Evolutionary conservation across 2,329 filamentous ascomycete species (phyloP).

Genomic region (Calonectria ilicicola): DNA sequence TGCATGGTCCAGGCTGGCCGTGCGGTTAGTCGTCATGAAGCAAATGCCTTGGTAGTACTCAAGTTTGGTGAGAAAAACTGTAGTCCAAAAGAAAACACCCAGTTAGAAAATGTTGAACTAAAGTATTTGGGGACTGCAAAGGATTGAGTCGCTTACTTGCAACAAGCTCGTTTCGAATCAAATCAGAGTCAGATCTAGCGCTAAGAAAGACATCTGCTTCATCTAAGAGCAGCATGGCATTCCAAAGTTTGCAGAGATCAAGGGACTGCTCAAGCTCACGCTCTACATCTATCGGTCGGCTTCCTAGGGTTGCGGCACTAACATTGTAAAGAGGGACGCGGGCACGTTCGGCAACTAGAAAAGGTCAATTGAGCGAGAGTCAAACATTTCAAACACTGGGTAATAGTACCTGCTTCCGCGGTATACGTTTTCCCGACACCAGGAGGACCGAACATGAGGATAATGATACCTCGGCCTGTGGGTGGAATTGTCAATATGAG

Average conservation of each 20-base stretch:
- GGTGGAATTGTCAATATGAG: neutral
- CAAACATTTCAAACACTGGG: neutral
- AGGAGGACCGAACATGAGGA: slow-evolving; percentile 44
- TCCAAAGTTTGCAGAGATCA: slow-evolving; percentile 34
- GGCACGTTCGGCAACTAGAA: slow-evolving; percentile 16
- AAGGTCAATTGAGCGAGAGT: neutral
- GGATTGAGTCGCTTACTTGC: slow-evolving; percentile 18
- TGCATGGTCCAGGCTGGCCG: slow-evolving; percentile 56
- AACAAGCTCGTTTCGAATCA: slow-evolving; percentile 36
- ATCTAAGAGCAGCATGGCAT: slow-evolving; percentile 37
- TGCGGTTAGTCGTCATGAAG: slow-evolving; percentile 59
- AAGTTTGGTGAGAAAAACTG: slow-evolving; percentile 53
- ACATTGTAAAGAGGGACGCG: slow-evolving; percentile 29
- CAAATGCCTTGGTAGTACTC: slow-evolving; percentile 56
- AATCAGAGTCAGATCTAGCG: slow-evolving; percentile 17
- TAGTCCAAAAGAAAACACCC: neutral
- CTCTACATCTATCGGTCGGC: neutral
- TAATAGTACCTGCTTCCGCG: slow-evolving; percentile 30
- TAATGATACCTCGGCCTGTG: slow-evolving; percentile 34
- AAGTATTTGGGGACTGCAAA: too few species aligned
- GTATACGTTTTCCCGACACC: slow-evolving; percentile 45
- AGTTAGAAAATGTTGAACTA: neutral
- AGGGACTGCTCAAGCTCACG: slow-evolving; percentile 19
- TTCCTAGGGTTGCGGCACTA: slow-evolving; percentile 18
- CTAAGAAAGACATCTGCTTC: slow-evolving; percentile 39